Conservation (phyloP, 148 eudicot genomes). For the Rheum nobile region DNA sequence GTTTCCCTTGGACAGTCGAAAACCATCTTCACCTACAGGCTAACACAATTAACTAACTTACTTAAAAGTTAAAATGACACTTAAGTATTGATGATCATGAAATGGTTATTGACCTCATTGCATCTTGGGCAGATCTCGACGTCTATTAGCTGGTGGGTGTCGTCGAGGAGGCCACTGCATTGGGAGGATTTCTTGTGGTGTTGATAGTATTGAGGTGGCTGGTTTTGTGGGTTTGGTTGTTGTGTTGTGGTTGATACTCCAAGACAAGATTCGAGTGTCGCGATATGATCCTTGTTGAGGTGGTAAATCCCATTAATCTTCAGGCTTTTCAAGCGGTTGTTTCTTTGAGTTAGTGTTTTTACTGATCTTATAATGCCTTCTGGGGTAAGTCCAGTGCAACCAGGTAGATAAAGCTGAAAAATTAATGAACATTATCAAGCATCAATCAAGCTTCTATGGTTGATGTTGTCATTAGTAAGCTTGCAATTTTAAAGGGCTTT, state of each 20-base stretch:
- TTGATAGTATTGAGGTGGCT: neutral
- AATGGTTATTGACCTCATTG: slow-evolving; percentile 18
- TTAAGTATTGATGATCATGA: neutral
- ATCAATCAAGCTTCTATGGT: neutral
- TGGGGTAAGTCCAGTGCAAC: slow-evolving; percentile 58
- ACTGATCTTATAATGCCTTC: slow-evolving; percentile 43
- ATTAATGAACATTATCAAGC: neutral
- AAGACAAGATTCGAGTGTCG: slow-evolving; percentile 28
- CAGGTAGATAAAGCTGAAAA: slow-evolving; percentile 57
- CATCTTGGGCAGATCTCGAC: slow-evolving; percentile 60
- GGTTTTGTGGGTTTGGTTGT: neutral
- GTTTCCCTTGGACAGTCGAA: slow-evolving; percentile 42
- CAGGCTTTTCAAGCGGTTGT: slow-evolving; percentile 19
- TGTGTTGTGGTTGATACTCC: neutral
- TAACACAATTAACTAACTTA: neutral
- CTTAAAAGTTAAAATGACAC: no score
- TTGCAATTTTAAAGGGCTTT: neutral
- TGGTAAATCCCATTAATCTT: slow-evolving; percentile 50
- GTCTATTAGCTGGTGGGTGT: slow-evolving; percentile 24
- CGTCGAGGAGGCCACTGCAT: slow-evolving; percentile 15
- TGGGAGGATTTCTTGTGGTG: neutral
- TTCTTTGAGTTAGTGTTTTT: slow-evolving; percentile 17
- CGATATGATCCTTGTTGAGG: slow-evolving; percentile 38
- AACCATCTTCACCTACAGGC: slow-evolving; percentile 23
- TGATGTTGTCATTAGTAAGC: neutral